These are phyloP conservation scores for Pyrenula massariospora DNA, from an alignment of 495 filamentous ascomycete genomes.

Conservation along the genomic window DNA sequence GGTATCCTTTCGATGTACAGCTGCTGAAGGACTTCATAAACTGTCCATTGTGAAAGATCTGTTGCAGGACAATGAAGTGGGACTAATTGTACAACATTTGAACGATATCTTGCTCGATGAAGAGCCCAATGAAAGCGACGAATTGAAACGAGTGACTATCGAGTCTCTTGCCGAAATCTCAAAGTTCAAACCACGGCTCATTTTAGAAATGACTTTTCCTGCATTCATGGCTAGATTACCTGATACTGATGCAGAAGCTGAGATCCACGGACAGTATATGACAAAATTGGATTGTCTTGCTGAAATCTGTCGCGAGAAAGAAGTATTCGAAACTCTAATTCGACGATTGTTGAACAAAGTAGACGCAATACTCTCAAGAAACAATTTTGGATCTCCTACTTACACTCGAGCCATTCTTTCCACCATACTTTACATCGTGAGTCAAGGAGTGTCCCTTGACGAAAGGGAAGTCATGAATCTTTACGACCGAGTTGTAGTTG, in stretches of 20 bases:
- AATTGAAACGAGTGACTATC: conserved; percentile 54
- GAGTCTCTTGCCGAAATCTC: conserved; percentile 51
- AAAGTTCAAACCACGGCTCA: conserved; percentile 51
- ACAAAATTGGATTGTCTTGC: conserved; percentile 55
- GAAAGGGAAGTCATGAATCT: conserved; percentile 42
- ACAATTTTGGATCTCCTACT: conserved; percentile 29
- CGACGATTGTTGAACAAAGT: conserved; percentile 56
- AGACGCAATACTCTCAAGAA: conserved; percentile 43
- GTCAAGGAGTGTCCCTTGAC: conserved; percentile 35
- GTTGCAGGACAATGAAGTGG: conserved; percentile 52
- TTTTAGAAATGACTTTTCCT: conserved; percentile 62
- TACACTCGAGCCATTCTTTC: conserved; percentile 52
- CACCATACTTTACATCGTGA: conserved; percentile 55
- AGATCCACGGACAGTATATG: conserved; percentile 29
- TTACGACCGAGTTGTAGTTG: conserved; percentile 48
- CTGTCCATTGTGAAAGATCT: conserved; percentile 43
- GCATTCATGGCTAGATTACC: conserved; percentile 62
- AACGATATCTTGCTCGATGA: conserved; percentile 53
- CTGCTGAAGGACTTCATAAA: conserved; percentile 45
- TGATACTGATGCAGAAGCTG: conserved; percentile 35
- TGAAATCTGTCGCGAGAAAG: conserved; percentile 50
- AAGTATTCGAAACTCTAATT: conserved; percentile 59
- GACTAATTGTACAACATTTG: conserved; percentile 51
- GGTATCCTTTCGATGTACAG: conserved; percentile 50
- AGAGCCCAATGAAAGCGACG: conserved; percentile 40